These are phyloP conservation scores for Neonectria magnoliae DNA, from an alignment of 2,329 filamentous ascomycete species.

Conservation along the genomic window DNA sequence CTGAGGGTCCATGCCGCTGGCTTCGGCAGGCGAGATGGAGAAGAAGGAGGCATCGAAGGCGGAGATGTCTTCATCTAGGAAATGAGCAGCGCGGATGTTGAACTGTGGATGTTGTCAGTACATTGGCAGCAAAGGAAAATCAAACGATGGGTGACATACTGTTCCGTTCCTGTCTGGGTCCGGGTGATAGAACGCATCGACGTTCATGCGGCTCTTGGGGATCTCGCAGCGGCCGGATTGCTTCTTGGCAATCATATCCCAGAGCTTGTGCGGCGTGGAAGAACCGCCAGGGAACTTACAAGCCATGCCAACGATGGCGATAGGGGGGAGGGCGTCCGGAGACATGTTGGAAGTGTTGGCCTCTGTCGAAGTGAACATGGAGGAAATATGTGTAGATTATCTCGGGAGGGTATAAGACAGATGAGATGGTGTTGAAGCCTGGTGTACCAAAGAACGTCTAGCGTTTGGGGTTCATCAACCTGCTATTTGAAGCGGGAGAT, in stretches of 20 bases:
- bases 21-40: constrained; percentile 34
- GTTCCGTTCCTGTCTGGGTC: constrained; percentile 17
- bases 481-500: neutral
- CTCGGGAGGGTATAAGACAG: neutral
- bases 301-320: constrained; percentile 37
- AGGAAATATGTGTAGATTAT: neutral
- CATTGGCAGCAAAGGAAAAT: too few relatives aligned
- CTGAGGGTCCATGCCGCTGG: constrained; percentile 35
- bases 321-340: constrained; percentile 8
- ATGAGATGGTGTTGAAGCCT: constrained; percentile 3
- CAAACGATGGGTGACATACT: neutral
- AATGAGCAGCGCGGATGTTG: constrained; percentile 11
- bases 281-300: constrained; percentile 35
- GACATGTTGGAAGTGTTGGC: constrained; percentile 4
- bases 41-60: constrained; percentile 35
- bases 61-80: constrained; percentile 16
- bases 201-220: neutral
- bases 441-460: neutral
- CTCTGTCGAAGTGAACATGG: neutral
- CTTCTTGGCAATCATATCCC: constrained; percentile 19
- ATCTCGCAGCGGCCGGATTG: neutral
- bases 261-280: constrained; percentile 30
- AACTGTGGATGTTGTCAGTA: neutral
- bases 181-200: constrained; percentile 15
- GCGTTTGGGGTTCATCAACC: neutral